Evolutionary conservation across 2,329 filamentous ascomycete species (phyloP), one percentile per base, ranked within the genome.

Genomic region (Neofusicoccum ribis): DNA sequence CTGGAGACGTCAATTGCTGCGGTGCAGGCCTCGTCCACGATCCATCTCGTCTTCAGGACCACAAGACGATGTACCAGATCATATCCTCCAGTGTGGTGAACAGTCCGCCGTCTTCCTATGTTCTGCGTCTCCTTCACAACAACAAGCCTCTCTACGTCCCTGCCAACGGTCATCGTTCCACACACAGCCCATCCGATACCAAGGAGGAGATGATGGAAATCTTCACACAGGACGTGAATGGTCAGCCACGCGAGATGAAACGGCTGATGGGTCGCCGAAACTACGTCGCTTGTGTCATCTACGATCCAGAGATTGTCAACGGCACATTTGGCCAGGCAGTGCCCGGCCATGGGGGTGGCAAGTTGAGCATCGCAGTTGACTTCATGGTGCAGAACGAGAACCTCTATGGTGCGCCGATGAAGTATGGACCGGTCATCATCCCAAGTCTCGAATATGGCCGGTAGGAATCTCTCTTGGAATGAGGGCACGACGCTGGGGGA

Each of bases 141-240:
- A 94, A 93, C 80, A 95, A 94, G 78, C 87, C 91, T 43, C 87
- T 98, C 34, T 99, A 97, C 77, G 85, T 99, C 63, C 95, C 95
- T 0, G 84, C 86, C 63, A 99, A 99, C 77, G 94, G 94, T n/a
- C 86, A 89, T 70, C 83, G 87, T 68, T 85, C 82, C 66, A 84
- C 85, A 1, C 88, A 92, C 65, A 86, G 87, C 69, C 89, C 90
- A 0, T 90, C 89, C 1, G 95, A 99, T 76, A 99, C 95, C 52
- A 98, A 99, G 79, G 95, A 99, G 78, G 95, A 99, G 79, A 99
- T 99, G 95, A 96, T 99, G 91, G 95, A 99, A 82, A 96, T 99
- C 70, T 99, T 99, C 85, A 92, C 95, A 72, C 91, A 90, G 7
- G 95, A 99, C 72, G 92, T 95, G 15, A 92, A 89, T 63, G 94